Evolutionary conservation across 192 early-diverging fungal species (phyloP), one percentile per base, ranked within the genome.

Genomic region (Pilaira anomala): DNA sequence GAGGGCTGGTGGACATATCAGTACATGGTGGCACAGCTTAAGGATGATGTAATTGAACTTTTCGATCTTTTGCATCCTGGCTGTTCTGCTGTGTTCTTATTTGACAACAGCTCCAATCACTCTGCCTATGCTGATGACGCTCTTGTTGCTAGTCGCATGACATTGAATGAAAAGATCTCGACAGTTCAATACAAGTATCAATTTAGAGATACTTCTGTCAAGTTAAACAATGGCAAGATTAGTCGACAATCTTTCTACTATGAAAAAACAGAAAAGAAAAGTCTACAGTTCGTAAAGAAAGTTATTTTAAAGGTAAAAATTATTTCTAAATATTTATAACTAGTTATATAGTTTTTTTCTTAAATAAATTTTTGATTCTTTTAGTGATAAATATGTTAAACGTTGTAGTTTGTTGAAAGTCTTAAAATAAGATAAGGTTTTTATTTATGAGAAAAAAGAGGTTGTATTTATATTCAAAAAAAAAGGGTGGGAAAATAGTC

Each of bases 61-160:
- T 71, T 71, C 48, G 41, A 65, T 9, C 28, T 57, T 16, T 28
- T 66, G 14, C 49, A 71, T 49, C 41, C 28, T 0, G 8, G 24
- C 12, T 66, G 44, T 39, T 57, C 69, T 28, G 66, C 28, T 5
- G 44, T 67, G 29, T 75, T 69, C 53, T 51, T 54, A 39, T 75
- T 75, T 63, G 50, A 75, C 45, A 48, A 76, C 24, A 61, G 56
- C 21, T 57, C 41, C 13, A 68, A 68, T 59, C 57, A 76, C 52
- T 41, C 40, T 29, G 52, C 56, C 11, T 55, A 63, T n/a, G 62
- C 57, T 30, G 33, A 55, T 12, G 60, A 76, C 63, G 53, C 59
- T 48, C 40, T 71, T 8, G 48, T 76, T 30, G 75, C 50, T 13
- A 45, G 30, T 3, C 65, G 46, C 42, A 72, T 76, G 63, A 72